Evolutionary conservation across 768 basidiomycete species (phyloP).

Genomic region (Tulasnella sp.): DNA sequence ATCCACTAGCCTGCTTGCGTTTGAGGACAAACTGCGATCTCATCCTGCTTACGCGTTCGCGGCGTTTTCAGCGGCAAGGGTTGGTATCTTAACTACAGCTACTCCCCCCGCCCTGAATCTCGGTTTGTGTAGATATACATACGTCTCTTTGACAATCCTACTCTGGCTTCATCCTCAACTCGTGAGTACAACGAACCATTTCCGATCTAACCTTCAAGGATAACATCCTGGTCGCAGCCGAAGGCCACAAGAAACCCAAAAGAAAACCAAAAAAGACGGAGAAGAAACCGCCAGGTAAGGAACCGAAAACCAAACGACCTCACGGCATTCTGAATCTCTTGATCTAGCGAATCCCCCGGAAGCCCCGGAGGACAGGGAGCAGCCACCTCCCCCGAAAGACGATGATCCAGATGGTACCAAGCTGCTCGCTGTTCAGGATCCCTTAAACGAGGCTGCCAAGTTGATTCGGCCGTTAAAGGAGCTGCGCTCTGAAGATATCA

Average conservation of each 20-base stretch:
- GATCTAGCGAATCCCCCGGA: neutral
- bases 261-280: conserved; percentile 63
- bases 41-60: conserved; percentile 66
- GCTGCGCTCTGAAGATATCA: conserved; percentile 40
- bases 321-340: neutral
- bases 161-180: conserved; percentile 30
- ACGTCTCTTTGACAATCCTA: conserved; percentile 56
- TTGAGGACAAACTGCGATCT: conserved; percentile 69
- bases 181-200: conserved; percentile 10
- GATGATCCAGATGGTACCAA: conserved; percentile 77
- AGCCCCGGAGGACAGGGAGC: conserved; percentile 53
- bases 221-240: no score
- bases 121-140: conserved; percentile 51
- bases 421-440: conserved; percentile 46
- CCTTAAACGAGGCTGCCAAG: conserved; percentile 64
- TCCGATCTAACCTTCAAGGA: no score
- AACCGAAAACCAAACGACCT: neutral
- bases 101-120: neutral
- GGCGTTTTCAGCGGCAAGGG: conserved; percentile 56
- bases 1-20: conserved; percentile 50
- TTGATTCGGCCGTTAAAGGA: conserved; percentile 50
- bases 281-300: conserved; percentile 10
- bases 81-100: conserved; percentile 25
- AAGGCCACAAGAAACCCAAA: conserved; percentile 67
- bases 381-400: conserved; percentile 50